Base-by-base conservation (phyloP, 2,329 filamentous ascomycete species). In the Penicillium sp. region DNA sequence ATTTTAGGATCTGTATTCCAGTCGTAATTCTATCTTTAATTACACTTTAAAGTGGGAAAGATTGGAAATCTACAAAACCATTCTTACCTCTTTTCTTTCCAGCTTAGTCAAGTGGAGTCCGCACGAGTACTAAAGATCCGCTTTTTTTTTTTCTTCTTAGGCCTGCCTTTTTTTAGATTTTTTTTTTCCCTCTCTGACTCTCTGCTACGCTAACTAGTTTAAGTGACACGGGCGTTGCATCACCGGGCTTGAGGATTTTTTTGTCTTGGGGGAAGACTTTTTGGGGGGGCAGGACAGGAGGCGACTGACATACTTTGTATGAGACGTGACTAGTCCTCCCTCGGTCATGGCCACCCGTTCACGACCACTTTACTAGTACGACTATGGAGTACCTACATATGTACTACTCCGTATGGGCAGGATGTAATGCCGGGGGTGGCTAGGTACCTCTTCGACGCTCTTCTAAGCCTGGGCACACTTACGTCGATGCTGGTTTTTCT, bases 171-270 rank as follows among this genome's bases (percentile, higher is more conserved):
- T 63, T 62, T 63, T 61, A 49, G 47, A 47, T 45, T 61, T 64
- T 65, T 65, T 61, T 59, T 58, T 63, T 26, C 51, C 59, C 59
- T 53, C 44, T 28, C 54, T 62, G 49, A 45, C 59, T 53, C 42
- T 28, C 54, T 62, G 49, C 45, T 37, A 47, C 24, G 51, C 53
- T 40, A 51, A 58, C 54, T 53, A 26, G 40, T 60, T 44, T 56
- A 51, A 61, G 67, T 69, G 62, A 69, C 64, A 69, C 65, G 64
- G 62, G 61, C 59, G 65, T 68, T 69, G 67, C 67, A 69, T 68
- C 67, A 68, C 65, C 42, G 30, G 53, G 30, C 19, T 26, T 56
- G 19, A 17, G 40, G 26, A 12, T 26, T 13, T 26, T n/a, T 26
- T 10, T 10, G 19, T 24, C 35, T n/a, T 24, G 35, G 35, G 37